Evolutionary conservation across 345 rosid species (phyloP), one percentile per base, ranked within the genome.

Genomic region (Dipteronia dyeriana): DNA sequence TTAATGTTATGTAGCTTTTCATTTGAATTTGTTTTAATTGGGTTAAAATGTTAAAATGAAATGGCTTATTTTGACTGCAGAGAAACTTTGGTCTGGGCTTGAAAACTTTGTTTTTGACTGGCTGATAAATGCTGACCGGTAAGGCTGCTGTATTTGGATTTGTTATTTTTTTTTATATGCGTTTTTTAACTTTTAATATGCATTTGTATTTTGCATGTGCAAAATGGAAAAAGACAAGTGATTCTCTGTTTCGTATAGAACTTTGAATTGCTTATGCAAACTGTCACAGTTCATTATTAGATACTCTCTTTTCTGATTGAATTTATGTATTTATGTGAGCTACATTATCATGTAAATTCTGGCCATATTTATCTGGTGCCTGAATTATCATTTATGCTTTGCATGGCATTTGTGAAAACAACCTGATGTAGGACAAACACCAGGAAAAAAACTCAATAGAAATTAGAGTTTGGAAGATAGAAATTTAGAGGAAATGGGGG

Each of bases 51-150:
- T 47, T 66, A 71, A 26, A 76, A 20, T 82, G 39, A 62, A 53
- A 70, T 80, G 43, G 34, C 47, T 79, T 74, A 60, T 74, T 77
- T 72, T 71, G 70, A 67, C 82, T 83, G 88, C 94, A 95, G 99
- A 95, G 88, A 94, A 87, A 86, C 99, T 95, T 57, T 95, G 99
- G 98, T 93, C 92, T 79, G 99, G 98, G 82, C 98, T 95, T 84
- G 99, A 95, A 84, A 93, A 90, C 85, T 95, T 95, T 90, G 97
- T 92, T 83, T 95, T 95, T 83, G 98, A 95, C 81, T 95, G 99
- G 99, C 86, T 95, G 43, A 95, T 95, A 75, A 94, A 95, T 82
- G 99, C 99, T 9, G 98, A 95, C 86, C 90, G 97, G 99, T 94
- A 84, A 74, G 85, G 82, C 69, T 82, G 43, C 73, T 12, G 20